These are phyloP conservation scores for Apiospora arundinis DNA, from an alignment of 2,329 filamentous ascomycete genomes.

Conservation along the genomic window DNA sequence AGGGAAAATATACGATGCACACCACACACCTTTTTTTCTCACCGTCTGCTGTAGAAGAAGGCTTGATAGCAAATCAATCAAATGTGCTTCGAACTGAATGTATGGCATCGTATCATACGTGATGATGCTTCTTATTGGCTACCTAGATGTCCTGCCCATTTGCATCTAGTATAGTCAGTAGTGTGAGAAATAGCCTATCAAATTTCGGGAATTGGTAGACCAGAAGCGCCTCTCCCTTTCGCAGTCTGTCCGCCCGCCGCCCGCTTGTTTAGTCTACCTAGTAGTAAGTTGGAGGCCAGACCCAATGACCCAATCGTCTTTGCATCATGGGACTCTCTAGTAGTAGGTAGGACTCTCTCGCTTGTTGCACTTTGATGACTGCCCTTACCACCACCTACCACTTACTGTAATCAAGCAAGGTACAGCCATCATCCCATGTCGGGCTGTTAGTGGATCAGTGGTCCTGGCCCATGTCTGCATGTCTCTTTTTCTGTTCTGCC, in stretches of 20 bases:
- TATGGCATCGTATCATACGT: not conserved
- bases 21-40: not conserved
- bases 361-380: not conserved
- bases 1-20: not conserved
- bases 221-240: constrained; percentile 13
- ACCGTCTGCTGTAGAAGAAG: not conserved
- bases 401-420: not conserved
- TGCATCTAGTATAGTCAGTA: not conserved
- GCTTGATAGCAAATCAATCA: not conserved
- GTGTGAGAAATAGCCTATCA: constrained; percentile 1
- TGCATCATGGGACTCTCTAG: not conserved
- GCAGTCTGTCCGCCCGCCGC: not conserved
- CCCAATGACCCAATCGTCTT: not conserved
- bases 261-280: not conserved
- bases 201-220: not conserved
- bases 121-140: not conserved
- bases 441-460: not conserved
- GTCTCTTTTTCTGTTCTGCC: not conserved
- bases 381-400: no score
- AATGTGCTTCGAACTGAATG: not conserved
- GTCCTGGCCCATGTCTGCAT: not conserved
- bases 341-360: no score
- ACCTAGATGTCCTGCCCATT: not conserved
- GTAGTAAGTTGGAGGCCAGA: not conserved
- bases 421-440: not conserved